phyloP scores from a whole-genome alignment of 2,329 filamentous ascomycete genomes.

The Neonectria neomacrospora region DNA sequence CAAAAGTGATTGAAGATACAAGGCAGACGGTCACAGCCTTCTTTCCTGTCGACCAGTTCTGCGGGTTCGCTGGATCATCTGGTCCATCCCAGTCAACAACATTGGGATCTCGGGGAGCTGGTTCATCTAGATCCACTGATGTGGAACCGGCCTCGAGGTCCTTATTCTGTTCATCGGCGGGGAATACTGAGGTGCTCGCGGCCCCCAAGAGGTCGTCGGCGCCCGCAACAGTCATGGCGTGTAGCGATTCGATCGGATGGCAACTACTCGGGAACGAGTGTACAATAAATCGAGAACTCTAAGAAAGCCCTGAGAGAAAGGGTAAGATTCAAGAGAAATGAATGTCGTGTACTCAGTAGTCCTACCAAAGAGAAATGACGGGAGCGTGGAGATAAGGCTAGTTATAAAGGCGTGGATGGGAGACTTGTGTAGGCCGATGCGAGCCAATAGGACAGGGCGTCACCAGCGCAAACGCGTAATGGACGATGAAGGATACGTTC shows the following conservation, averaged over 20 bases:
- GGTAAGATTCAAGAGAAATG: neutral
- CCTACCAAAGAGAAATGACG: neutral
- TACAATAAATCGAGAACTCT: neutral
- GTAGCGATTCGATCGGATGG: neutral
- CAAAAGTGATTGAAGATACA: conserved; percentile 54
- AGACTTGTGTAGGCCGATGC: neutral
- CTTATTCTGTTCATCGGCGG: conserved; percentile 16
- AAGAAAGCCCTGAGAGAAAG: neutral
- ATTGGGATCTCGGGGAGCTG: conserved; percentile 33
- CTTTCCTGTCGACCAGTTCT: conserved; percentile 64
- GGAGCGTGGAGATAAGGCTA: neutral
- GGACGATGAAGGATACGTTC: neutral
- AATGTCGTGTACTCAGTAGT: neutral
- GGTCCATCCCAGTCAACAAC: conserved; percentile 70
- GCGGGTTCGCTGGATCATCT: conserved; percentile 66
- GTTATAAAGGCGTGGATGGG: neutral
- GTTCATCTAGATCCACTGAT: conserved; percentile 38
- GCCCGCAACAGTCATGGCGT: conserved; percentile 28
- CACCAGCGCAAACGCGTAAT: neutral
- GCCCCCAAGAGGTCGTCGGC: conserved; percentile 27
- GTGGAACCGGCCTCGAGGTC: conserved; percentile 38
- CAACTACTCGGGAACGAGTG: neutral
- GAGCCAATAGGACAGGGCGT: neutral
- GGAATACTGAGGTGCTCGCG: conserved; percentile 16
- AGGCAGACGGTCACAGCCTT: conserved; percentile 52